Base-by-base conservation (phyloP, 768 basidiomycete species). In the Boletus rufocinnamomeus region DNA sequence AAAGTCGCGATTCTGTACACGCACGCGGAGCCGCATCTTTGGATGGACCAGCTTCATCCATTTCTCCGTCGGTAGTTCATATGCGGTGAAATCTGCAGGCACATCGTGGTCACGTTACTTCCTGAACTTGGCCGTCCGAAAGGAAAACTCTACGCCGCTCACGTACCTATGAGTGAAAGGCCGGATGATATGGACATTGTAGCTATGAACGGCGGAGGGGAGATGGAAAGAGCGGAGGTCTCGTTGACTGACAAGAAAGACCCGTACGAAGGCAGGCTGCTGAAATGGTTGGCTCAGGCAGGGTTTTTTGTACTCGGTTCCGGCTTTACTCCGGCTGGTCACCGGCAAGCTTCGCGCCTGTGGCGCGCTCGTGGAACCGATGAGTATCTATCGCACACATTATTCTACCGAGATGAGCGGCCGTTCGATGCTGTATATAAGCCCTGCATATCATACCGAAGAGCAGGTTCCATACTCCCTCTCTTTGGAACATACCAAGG, bases 21-120 rank as follows among this genome's bases (percentile, higher is more conserved):
- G 61, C 25, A 69, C 56, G 27, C 69, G 66, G 34, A 69, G 57
- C 1, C 68, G 69, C 55, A 69, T 52, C 44, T 46, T 70, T 28
- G 68, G 69, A 13, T 49, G 49, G 47, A 70, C 28, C n/a, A 66
- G 3, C 13, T 25, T 57, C 55, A 68, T 50, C 61, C 64, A 63
- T 46, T 50, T 66, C 25, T 57, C 62, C 10, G 66, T 56, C 1
- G 68, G 68, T 2, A 69, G 30, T 6, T 68, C 69, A 40, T 50
- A 62, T 28, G 69, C 69, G 45, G 55, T 66, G 54, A 69, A 70
- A 27, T 66, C 68, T 69, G 38, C n/a, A 16, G 35, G 30, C 11
- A 21, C 21, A 34, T 34, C 21, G 4, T 6, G 19, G 16, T 54
- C 47, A 23, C 13, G 37, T 43, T 21, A 45, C 37, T 40, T 40